These are phyloP conservation scores for Hyaloraphidium curvatum DNA, from an alignment of 192 early-diverging fungal genomes.

Conservation along the genomic window DNA sequence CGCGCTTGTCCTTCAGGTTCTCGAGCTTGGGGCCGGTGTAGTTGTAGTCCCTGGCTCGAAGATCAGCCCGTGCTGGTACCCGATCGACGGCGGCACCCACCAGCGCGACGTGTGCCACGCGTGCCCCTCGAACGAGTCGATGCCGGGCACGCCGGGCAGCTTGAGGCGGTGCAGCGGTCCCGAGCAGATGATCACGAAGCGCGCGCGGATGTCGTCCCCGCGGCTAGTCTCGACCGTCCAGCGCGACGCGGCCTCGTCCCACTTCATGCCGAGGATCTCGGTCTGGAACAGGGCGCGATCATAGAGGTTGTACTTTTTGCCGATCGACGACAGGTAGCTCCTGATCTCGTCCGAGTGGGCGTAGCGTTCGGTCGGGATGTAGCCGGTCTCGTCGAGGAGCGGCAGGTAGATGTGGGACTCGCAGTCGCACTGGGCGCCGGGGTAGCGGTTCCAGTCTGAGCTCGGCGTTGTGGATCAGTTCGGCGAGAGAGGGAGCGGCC, in stretches of 20 bases:
- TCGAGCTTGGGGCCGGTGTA: too few species aligned
- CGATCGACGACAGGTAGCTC: neutral
- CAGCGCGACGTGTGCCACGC: neutral
- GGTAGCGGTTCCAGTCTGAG: neutral
- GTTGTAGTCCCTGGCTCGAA: too few species aligned
- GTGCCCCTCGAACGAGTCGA: constrained; percentile 3
- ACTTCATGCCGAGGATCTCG: neutral
- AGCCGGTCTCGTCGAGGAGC: too few species aligned
- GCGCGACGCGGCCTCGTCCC: neutral
- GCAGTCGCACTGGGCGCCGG: too few species aligned
- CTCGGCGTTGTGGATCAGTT: neutral
- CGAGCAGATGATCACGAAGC: neutral
- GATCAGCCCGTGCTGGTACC: too few species aligned
- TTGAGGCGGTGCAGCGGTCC: neutral
- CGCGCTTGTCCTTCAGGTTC: neutral
- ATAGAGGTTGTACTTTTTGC: neutral
- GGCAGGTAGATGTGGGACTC: too few species aligned
- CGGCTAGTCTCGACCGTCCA: neutral
- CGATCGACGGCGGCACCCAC: too few species aligned
- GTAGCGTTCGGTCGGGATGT: neutral
- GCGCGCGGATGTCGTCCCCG: neutral
- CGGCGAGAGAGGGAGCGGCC: neutral
- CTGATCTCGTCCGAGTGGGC: neutral
- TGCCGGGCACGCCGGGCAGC: neutral
- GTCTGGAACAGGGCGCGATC: neutral